A percentile compares a stretch with the other conserved stretches of the same genome.
phyloP scores from a whole-genome alignment of 805 yeast species.

The Nakazawaea siamensis region DNA sequence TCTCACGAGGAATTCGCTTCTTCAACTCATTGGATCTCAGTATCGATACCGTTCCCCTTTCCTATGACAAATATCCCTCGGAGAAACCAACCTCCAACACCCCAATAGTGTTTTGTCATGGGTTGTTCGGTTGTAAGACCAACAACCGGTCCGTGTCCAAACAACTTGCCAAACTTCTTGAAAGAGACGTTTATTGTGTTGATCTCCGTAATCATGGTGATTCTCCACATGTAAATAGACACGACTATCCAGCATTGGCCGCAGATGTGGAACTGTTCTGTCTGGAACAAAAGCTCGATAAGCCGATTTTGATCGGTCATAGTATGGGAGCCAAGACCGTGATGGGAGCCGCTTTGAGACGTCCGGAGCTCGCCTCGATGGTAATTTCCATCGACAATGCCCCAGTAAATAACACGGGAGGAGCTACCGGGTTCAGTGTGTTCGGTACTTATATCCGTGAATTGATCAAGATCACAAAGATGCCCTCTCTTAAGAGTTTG shows the following conservation, averaged over 20 bases:
- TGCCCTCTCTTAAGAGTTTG: constrained; percentile 33
- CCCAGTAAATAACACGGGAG: constrained; percentile 58
- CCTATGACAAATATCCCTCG: constrained; percentile 10
- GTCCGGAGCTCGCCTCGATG: constrained; percentile 52
- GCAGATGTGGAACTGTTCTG: constrained; percentile 80
- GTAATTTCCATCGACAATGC: constrained; percentile 84
- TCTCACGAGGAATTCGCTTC: no score
- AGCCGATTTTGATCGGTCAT: constrained; percentile 68
- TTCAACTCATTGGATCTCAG: constrained; percentile 1
- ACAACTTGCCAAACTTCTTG: constrained; percentile 35
- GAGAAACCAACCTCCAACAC: constrained; percentile 1
- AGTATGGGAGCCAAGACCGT: constrained; percentile 94
- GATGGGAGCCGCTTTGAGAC: constrained; percentile 74
- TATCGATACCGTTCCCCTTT: constrained; percentile 12
- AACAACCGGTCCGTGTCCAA: constrained; percentile 79
- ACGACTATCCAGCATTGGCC: constrained; percentile 75
- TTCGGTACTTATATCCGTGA: constrained; percentile 65
- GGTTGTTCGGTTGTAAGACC: constrained; percentile 77
- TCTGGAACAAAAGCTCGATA: constrained; percentile 28
- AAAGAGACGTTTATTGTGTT: constrained; percentile 55
- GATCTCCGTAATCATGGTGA: constrained; percentile 90
- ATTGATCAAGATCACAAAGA: constrained; percentile 44
- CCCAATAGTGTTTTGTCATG: constrained; percentile 80
- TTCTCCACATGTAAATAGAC: constrained; percentile 69
- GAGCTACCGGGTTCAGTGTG: constrained; percentile 27